Evolutionary conservation across 2,329 filamentous ascomycete genomes (phyloP), one percentile per base, ranked within the genome.

Genomic region (Pseudocercospora cruenta): DNA sequence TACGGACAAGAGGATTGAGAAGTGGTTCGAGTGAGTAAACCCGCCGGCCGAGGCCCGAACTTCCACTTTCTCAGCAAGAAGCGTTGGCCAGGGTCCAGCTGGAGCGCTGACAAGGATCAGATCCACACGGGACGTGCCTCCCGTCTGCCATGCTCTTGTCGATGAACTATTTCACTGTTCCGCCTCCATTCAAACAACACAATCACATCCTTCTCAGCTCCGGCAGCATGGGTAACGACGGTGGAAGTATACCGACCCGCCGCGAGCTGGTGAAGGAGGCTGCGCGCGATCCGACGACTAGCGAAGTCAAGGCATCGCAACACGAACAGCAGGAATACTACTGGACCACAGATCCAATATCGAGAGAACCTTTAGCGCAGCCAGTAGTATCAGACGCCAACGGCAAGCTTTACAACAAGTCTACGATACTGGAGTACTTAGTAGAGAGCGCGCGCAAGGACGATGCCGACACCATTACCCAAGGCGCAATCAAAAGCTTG

Each of bases 241-340:
- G 95, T 73, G 95, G 95, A 70, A 88, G 92, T 72, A 99, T 99
- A 72, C 95, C 95, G 4, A 98, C 91, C 69, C 92, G 96, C 33
- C 91, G 93, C 76, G 96, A 99, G 80, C 91, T 99, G 54, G 95
- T 99, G 78, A 96, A 96, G 81, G 91, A 94, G 79, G 93, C 94
- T 28, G 93, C 94, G 49, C 91, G 92, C 73, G 86, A 89, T 60
- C 91, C 91, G 22, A 96, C 91, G 36, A 86, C 92, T 28, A 90
- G 92, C 55, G 91, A 98, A 82, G 82, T 97, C 64, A 98, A 98
- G 82, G 93, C 95, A 70, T 90, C 91, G 8, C 90, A 90, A 71
- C 88, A 91, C 76, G 94, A 97, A 79, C 91, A 92, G 49, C 90
- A 95, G 76, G 87, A 88, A 66, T 93, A 98, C 79, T 87, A 89